Base-by-base conservation (phyloP, 371 early-diverging fungal genomes). In the Apophysomyces variabilis region DNA sequence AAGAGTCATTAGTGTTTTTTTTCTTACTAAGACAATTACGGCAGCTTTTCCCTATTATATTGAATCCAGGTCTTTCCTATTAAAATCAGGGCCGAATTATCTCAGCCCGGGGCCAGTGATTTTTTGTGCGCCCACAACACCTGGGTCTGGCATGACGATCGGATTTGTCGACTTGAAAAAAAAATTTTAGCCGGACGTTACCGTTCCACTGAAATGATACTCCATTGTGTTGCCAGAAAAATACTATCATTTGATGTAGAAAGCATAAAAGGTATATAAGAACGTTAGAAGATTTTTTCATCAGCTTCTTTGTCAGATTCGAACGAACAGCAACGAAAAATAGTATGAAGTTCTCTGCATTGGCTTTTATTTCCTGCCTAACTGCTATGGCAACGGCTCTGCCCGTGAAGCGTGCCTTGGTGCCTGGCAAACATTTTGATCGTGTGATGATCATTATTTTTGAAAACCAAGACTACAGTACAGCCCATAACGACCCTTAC, bases 381-480 rank as follows among this genome's bases (percentile, higher is more conserved):
- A 21, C 50, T 26, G 50, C 21, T 21, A n/a, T 50, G 7, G 50
- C 50, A 4, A 50, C 50, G 21, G 50, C 50, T 18, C 21, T 50
- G 50, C 50, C 50, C 21, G 50, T 50, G 21, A 50, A 50, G 32
- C 50, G 50, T 18, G 14, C 50, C 50, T 50, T 65, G 47, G 66
- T 73, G 12, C 62, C 64, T 11, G 79, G 79, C 32, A 71, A 72
- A 59, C 62, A 69, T 50, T 86, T 82, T 62, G 83, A 84, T 59
- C 69, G 80, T 8, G 66, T 85, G 12, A 74, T 85, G 11, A 78
- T 76, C 36, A 75, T 87, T 39, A 66, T 83, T 35, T 70, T 87
- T 57, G 87, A 87, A 58, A 87, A 87, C 64, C 65, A 71, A 18
- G 74, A 80, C 63, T 85, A 78, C 62, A 60, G 47, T 21, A 73